phyloP scores from a whole-genome alignment of 805 yeast genomes.

The Sugiyamaella americana region DNA sequence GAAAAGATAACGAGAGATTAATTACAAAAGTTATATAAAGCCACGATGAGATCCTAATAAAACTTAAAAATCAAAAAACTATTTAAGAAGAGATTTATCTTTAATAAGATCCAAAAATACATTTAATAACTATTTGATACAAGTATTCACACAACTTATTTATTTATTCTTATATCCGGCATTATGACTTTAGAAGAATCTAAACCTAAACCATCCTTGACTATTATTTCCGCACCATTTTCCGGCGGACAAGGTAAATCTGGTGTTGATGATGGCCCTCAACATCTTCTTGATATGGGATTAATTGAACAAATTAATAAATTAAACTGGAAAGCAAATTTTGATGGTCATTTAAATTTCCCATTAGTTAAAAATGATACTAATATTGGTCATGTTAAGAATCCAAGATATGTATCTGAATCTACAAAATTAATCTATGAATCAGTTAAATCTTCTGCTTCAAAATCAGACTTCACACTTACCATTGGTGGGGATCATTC shows the following conservation, averaged over 20 bases:
- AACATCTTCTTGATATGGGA: conserved; percentile 67
- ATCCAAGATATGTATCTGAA: conserved; percentile 70
- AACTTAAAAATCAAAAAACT: too few relatives aligned
- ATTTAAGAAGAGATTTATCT: too few relatives aligned
- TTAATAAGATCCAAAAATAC: too few relatives aligned
- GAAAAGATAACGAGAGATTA: too few relatives aligned
- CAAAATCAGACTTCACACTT: conserved; percentile 53
- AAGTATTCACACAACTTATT: too few relatives aligned
- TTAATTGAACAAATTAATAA: conserved; percentile 53
- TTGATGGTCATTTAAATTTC: conserved; percentile 29
- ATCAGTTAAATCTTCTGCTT: conserved; percentile 48
- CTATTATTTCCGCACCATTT: conserved; percentile 86
- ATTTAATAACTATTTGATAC: too few relatives aligned
- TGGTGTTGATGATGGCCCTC: conserved; percentile 95
- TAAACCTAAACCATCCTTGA: conserved; percentile 32
- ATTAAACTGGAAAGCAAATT: conserved; percentile 67
- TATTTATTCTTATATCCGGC: too few relatives aligned
- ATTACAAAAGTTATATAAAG: too few relatives aligned
- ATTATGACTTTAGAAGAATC: too few relatives aligned
- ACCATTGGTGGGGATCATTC: conserved; percentile 97
- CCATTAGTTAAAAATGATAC: conserved; percentile 42
- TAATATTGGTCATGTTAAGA: conserved; percentile 52
- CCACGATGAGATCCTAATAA: too few relatives aligned
- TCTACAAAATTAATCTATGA: conserved; percentile 61
- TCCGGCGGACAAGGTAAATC: conserved; percentile 92